Conservation (phyloP, 192 early-diverging fungal genomes). For the Endogone sp. region DNA sequence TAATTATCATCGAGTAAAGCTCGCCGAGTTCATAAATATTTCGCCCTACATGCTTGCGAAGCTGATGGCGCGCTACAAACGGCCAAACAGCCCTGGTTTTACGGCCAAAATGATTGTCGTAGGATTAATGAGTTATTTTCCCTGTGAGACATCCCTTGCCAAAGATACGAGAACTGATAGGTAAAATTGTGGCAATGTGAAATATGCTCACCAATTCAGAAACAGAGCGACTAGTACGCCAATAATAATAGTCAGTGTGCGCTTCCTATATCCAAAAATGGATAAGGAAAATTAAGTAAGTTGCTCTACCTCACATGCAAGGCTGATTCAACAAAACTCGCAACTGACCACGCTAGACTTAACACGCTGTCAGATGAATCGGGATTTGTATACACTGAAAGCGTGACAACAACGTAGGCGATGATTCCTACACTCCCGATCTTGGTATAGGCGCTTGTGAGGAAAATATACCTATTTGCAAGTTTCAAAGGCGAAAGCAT, state of each 20-base stretch:
- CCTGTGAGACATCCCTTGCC: too few relatives aligned
- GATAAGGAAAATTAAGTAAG: not conserved
- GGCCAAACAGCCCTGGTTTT: slow-evolving; percentile 55
- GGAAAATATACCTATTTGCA: slow-evolving; percentile 21
- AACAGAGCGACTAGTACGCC: slow-evolving; percentile 56
- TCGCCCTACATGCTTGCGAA: slow-evolving; percentile 50
- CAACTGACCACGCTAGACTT: slow-evolving; percentile 26
- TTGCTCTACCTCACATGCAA: too few relatives aligned
- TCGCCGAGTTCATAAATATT: slow-evolving; percentile 46
- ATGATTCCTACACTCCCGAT: slow-evolving; percentile 26
- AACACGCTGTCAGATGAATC: slow-evolving; percentile 19
- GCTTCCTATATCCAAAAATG: slow-evolving; percentile 24
- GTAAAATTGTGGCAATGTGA: slow-evolving; percentile 6
- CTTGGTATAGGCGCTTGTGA: slow-evolving; percentile 28
- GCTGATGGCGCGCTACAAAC: slow-evolving; percentile 66
- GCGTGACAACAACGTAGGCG: slow-evolving; percentile 26
- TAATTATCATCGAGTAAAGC: slow-evolving; percentile 65
- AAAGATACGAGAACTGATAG: not conserved
- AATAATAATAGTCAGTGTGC: slow-evolving; percentile 51
- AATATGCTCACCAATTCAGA: slow-evolving; percentile 29
- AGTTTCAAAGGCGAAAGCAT: too few relatives aligned
- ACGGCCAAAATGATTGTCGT: not conserved
- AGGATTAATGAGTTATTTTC: not conserved
- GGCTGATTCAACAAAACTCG: not conserved
- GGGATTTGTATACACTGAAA: slow-evolving; percentile 19